phyloP scores from a whole-genome alignment of 2,329 filamentous ascomycete species.

The Calonectria pseudoturangicola region DNA sequence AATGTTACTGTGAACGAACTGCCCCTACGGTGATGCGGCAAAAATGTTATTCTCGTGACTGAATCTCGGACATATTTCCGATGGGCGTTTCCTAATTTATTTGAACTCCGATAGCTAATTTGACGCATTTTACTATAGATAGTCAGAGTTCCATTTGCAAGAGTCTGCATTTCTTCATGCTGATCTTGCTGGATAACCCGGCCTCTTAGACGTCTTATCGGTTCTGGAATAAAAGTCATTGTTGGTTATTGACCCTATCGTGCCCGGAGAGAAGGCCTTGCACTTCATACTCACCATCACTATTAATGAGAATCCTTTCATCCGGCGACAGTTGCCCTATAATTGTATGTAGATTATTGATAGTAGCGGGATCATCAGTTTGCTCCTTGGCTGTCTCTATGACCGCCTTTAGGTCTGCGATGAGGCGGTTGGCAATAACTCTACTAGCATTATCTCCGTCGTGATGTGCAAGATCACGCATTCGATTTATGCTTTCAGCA shows the following conservation, averaged over 20 bases:
- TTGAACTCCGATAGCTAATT: background rate
- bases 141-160: background rate
- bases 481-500: background rate
- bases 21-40: background rate
- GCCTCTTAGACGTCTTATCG: background rate
- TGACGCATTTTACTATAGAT: background rate
- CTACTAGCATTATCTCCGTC: background rate
- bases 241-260: background rate
- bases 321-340: background rate
- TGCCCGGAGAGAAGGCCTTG: background rate
- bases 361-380: background rate
- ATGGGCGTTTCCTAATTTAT: background rate
- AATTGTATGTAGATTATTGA: background rate
- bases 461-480: background rate
- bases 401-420: background rate
- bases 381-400: background rate
- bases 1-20: background rate
- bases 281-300: background rate
- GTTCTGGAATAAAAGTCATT: background rate
- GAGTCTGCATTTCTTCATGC: background rate
- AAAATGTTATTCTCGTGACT: background rate
- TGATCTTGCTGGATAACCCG: background rate
- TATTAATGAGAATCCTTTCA: background rate
- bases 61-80: background rate
- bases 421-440: background rate